These are phyloP conservation scores for Aspergillus sclerotioniger DNA, from an alignment of 495 filamentous ascomycete species.

Conservation along the genomic window DNA sequence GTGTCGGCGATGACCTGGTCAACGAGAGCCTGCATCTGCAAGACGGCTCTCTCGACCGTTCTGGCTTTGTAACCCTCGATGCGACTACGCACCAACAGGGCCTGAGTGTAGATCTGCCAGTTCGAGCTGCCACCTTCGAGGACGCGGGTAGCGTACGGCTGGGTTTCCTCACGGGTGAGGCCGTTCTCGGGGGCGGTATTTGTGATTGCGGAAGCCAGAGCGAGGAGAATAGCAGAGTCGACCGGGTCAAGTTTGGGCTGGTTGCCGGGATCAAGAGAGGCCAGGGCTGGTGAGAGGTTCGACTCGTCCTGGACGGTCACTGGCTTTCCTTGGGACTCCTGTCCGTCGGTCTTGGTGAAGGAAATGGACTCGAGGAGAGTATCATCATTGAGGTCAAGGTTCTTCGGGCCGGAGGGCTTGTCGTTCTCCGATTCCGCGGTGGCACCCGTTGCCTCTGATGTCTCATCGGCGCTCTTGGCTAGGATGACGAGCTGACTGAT, in stretches of 20 bases:
- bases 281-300: constrained; percentile 57
- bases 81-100: constrained; percentile 78
- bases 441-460: constrained; percentile 3
- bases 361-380: constrained; percentile 84
- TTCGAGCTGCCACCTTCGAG: constrained; percentile 86
- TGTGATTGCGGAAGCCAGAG: constrained; percentile 79
- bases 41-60: constrained; percentile 81
- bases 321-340: constrained; percentile 30
- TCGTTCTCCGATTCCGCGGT: constrained; percentile 4
- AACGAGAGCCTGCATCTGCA: constrained; percentile 94
- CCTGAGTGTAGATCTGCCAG: constrained; percentile 98
- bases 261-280: constrained; percentile 65
- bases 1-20: constrained; percentile 96
- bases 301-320: constrained; percentile 48
- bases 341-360: constrained; percentile 60
- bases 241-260: constrained; percentile 81
- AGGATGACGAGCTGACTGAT: constrained; percentile 90
- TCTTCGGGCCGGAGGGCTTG: constrained; percentile 51
- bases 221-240: constrained; percentile 81
- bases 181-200: constrained; percentile 82
- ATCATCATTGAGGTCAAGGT: constrained; percentile 82
- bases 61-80: constrained; percentile 83
- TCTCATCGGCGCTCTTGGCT: constrained; percentile 62
- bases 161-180: constrained; percentile 85
- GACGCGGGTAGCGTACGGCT: constrained; percentile 86